Evolutionary conservation across 345 rosid genomes (phyloP), one percentile per base, ranked within the genome.

Genomic region (Aurinia saxatilis): DNA sequence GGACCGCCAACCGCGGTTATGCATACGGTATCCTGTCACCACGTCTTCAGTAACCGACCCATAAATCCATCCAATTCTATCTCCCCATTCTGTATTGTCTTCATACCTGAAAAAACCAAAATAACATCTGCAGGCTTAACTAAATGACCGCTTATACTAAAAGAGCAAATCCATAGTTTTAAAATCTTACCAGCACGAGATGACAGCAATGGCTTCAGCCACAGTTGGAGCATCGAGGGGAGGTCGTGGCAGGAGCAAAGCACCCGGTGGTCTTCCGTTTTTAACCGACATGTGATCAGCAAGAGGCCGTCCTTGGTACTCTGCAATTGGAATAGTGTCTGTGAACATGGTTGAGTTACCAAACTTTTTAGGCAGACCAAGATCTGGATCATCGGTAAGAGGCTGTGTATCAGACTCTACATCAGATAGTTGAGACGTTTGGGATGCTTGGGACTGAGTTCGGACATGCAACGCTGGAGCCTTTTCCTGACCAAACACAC

Each of bases 251-350:
- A 45, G 10, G 31, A 88, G 83, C 30, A 91, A 57, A 40, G 96
- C 95, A 30, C 98, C 96, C 0, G 98, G 98, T 14, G 98, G 96
- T 40, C 98, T 76, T 0, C 96, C 98, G n/a, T 91, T 86, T 83
- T 84, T 84, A n/a, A 91, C 83, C 0, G 95, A 88, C 50, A 74
- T 70, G 59, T 91, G 98, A 73, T 91, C 98, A 2, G 98, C 96
- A 1, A 91, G 81, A 11, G 98, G 98, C 10, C 98, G 82, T 34
- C 96, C 98, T 76, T 91, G 98, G 74, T 69, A 91, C 62, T 91
- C 96, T 0, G 95, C 83, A 5, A 91, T 55, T 1, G 96, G 78
- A 46, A 91, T 88, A 41, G 95, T 80, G 19, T 91, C 98, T 0
- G 66, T 74, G 78, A 91, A 87, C 74, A 84, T 19, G 6, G 78